Evolutionary conservation across 164 flowering plant species (phyloP), one percentile per base, ranked within the genome.

Genomic region (Stephania yunnanensis): DNA sequence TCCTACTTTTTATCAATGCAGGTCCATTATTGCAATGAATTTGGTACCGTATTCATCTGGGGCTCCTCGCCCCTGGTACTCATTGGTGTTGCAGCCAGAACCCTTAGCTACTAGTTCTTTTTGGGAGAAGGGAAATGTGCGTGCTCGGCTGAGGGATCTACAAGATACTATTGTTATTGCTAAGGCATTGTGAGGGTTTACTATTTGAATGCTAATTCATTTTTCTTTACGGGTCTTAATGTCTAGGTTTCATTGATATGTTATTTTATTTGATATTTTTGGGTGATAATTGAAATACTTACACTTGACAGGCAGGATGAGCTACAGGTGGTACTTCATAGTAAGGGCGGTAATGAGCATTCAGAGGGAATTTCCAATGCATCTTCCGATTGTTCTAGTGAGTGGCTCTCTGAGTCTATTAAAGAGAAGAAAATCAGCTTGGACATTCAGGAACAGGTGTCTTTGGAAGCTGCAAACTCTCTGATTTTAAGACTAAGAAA

Each of bases 391-490:
- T 63, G 71, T 75, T 74, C 82, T 8, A 48, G 77, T 73, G 31
- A 30, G 69, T 76, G 46, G 58, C 77, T 92, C 77, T 83, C 76
- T 1, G 73, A 80, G 77, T 80, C 79, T 71, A 53, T 95, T 36
- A 84, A 85, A 72, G 86, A 80, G 71, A 85, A 83, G 74, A 72
- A 75, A 77, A 80, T 87, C 68, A 72, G 74, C 80, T 20, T 87
- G 70, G 81, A 76, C 69, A 74, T 77, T 12, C 98, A 90, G 73
- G 92, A 87, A 74, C 52, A 77, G 0, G 58, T 82, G 70, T 85
- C 95, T 5, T 71, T 91, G 70, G 87, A 89, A 85, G 92, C 93
- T 69, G 89, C 88, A 44, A 89, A 84, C 68, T 82, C 85, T 61
- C 74, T 95, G 80, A 78, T 90, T 72, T 75, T 80, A 1, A 89